Evolutionary conservation across 1,139 yeast species (phyloP), one percentile per base, ranked within the genome.

Genomic region (Suhomyces anneliseae): DNA sequence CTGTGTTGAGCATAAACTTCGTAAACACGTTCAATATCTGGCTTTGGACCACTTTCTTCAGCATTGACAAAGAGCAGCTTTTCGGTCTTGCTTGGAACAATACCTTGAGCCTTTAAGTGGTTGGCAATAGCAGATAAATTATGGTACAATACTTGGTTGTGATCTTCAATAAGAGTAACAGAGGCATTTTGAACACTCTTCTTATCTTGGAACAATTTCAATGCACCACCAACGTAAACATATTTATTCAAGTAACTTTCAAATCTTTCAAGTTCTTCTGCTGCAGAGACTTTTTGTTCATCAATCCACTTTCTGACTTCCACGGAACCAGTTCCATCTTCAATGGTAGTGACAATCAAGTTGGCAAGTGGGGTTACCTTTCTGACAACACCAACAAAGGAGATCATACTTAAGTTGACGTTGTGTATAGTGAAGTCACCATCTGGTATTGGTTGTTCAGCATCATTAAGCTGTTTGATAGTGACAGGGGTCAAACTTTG

Each of bases 311-410:
- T 78, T 55, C 87, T 79, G 38, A 87, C 78, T 40, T 86, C 90
- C 24, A 84, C 70, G 4, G 82, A 74, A 0, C 95, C 96, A 0
- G 97, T 87, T 4, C 96, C 96, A 61, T 92, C 97, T 58, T 90
- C 96, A 19, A 90, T 61, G 27, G 84, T 79, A 48, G 87, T 66
- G 11, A 72, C 69, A 36, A 84, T 68, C 8, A 80, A 73, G 19
- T 85, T 74, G 0, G 85, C 76, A 43, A 78, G 77, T 44, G 79
- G 81, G 11, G 76, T 77, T 27, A 85, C 78, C 48, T 79, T 78
- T 56, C 90, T 74, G 37, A 86, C 74, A 34, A 83, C 80, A 1
- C 89, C 95, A 12, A 85, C 82, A 54, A 87, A 75, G 27, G 83
- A 74, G 29, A 86, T 82, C 68, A 79, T 73, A 55, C 76, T 81